phyloP scores from a whole-genome alignment of 2,329 filamentous ascomycete species.

The Penicillium janthinellum region DNA sequence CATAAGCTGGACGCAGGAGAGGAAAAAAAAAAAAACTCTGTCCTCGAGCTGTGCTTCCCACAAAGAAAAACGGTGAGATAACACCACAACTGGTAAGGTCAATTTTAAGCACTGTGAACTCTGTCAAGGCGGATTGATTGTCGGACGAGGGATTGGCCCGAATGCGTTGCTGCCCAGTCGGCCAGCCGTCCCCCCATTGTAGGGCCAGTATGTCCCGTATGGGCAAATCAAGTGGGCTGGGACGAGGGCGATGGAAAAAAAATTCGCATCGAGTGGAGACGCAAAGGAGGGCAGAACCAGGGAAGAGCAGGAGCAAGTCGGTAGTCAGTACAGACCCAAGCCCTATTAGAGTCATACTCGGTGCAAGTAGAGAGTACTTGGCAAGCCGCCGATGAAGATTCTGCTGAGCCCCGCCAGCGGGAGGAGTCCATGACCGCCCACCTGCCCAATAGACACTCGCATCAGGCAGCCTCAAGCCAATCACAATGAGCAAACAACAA shows the following conservation, averaged over 20 bases:
- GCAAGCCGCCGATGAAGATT: conserved; percentile 35
- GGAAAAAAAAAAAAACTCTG: conserved; percentile 12
- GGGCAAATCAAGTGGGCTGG: conserved; percentile 18
- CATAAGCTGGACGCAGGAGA: neutral
- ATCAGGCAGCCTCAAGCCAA: neutral
- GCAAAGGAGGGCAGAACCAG: conserved; percentile 29
- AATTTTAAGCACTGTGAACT: neutral
- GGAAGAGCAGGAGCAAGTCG: conserved; percentile 21
- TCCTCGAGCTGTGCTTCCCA: conserved; percentile 15
- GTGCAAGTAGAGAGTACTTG: conserved; percentile 10
- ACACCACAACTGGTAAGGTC: neutral
- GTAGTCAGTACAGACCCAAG: conserved; percentile 6
- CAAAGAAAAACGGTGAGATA: neutral
- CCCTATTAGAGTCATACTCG: neutral
- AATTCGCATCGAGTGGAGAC: conserved; percentile 30
- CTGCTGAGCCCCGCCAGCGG: conserved; percentile 28
- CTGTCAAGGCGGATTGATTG: neutral
- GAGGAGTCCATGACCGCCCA: neutral
- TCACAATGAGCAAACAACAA: neutral
- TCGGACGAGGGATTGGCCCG: conserved; percentile 14
- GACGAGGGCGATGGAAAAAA: conserved; percentile 25
- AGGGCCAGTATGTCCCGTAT: neutral
- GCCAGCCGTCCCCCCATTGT: conserved; percentile 13
- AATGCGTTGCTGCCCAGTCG: conserved; percentile 45
- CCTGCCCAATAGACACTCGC: conserved; percentile 7